A percentile compares a stretch with the other conserved stretches of the same genome.
These are phyloP conservation scores for Stenogyne calaminthoides DNA, from an alignment of 305 asterid genomes.

Conservation along the genomic window DNA sequence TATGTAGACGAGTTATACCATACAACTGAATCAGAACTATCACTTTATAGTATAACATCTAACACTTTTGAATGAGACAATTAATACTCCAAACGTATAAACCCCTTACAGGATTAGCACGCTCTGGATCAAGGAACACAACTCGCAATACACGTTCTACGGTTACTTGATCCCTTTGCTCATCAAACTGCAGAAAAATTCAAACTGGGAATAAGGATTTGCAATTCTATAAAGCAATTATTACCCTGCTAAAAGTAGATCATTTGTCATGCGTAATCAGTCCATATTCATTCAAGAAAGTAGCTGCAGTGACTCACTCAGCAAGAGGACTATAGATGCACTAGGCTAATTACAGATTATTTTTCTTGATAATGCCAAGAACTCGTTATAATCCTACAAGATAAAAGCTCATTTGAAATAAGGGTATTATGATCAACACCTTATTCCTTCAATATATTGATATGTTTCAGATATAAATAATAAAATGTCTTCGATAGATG, in stretches of 20 bases:
- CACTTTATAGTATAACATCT: too few relatives aligned
- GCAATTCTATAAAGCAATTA: not conserved
- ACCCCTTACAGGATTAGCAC: conserved; percentile 53
- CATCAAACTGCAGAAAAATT: conserved; percentile 57
- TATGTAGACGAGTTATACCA: not conserved
- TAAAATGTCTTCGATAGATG: not conserved
- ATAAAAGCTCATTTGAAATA: not conserved
- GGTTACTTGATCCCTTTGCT: conserved; percentile 64
- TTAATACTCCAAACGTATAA: too few relatives aligned
- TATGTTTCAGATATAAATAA: not conserved
- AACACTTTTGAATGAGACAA: too few relatives aligned
- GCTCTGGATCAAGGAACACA: conserved; percentile 62
- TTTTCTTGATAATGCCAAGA: not conserved
- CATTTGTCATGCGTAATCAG: too few relatives aligned
- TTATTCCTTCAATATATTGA: not conserved
- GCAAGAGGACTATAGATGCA: too few relatives aligned
- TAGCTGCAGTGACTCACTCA: too few relatives aligned
- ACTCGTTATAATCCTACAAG: not conserved
- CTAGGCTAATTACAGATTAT: too few relatives aligned
- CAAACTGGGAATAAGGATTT: conserved; percentile 14
- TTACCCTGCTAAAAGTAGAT: too few relatives aligned
- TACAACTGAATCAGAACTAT: not conserved
- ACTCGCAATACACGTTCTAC: conserved; percentile 57
- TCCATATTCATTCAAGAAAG: too few relatives aligned
- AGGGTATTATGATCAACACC: not conserved